Evolutionary conservation across 2,329 filamentous ascomycete species (phyloP), one percentile per base, ranked within the genome.

Genomic region (Dactylellina parvicollis): DNA sequence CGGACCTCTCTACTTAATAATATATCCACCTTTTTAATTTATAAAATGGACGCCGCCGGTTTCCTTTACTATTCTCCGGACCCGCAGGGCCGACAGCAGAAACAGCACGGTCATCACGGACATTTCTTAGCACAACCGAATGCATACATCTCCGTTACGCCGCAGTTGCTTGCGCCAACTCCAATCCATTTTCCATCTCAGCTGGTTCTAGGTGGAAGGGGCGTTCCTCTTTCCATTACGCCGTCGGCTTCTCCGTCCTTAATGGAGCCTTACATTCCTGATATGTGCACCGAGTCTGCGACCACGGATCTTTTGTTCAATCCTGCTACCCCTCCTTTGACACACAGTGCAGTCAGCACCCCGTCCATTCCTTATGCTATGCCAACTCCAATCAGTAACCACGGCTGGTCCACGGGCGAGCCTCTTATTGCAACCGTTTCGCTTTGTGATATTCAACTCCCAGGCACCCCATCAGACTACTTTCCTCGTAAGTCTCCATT

Each of bases 31-130:
- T n/a, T 55, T 54, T 72, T 72, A 72, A 65, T 72, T 60, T 72
- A 64, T 72, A 64, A 72, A 72, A 72, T 72, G 67, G 67, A 72
- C 47, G 66, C 66, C 52, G 67, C 67, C 54, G 67, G 67, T 72
- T 78, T 78, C 75, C 75, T 78, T 76, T 78, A 78, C 64, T 78
- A 78, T 55, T 76, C 75, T 66, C 77, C 77, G 64, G 77, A 77
- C 62, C 76, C 69, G 42, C 76, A 72, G 67, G 59, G 67, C 60
- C 76, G 74, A 47, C 77, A 77, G 61, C 73, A 77, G 40, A 77
- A 76, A 62, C 77, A 77, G 57, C 67, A 72, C 54, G 67, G 67
- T 47, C 77, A 77, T 46, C 67, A 72, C 67, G 67, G 67, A 40
- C 76, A 77, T 47, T 78, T 78, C 71, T 66, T 77, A 54, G 75